Percentiles rank a stretch among this genome's conserved stretches.
Conservation (phyloP, 2,329 filamentous ascomycete genomes). For the Colletotrichum musae region DNA sequence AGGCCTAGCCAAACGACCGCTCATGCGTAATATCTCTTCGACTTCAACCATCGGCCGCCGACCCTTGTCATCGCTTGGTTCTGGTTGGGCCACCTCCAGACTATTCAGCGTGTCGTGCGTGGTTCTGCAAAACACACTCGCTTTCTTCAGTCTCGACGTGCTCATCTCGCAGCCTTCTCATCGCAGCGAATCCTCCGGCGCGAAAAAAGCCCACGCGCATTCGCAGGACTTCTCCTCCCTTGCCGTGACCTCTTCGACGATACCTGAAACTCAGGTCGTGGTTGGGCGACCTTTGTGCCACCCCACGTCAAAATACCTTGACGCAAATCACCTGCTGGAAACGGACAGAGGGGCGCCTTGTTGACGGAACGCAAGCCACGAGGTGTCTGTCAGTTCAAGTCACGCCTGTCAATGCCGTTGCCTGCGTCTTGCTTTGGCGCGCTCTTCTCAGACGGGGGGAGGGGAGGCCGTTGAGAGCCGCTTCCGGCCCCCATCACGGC, state of each 20-base stretch:
- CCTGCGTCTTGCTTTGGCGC: not conserved
- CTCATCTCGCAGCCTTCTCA: constrained; percentile 16
- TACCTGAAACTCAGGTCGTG: constrained; percentile 8
- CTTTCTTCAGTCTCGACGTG: constrained; percentile 4
- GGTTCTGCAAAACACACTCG: constrained; percentile 17
- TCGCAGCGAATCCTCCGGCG: constrained; percentile 12
- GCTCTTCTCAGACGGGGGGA: not conserved
- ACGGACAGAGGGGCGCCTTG: constrained; percentile 13
- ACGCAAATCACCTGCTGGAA: constrained; percentile 16
- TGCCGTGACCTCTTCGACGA: not conserved
- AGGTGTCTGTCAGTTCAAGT: constrained; percentile 1
- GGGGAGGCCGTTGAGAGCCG: constrained; percentile 2
- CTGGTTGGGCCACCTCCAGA: constrained; percentile 25
- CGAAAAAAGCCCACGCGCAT: not conserved
- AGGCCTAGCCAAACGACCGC: constrained; percentile 11
- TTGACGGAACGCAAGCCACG: constrained; percentile 22
- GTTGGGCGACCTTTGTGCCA: constrained; percentile 15
- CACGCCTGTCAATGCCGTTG: constrained; percentile 6
- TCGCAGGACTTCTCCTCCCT: not conserved
- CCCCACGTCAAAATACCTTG: constrained; percentile 21
- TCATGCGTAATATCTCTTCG: constrained; percentile 9
- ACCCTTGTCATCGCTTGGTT: constrained; percentile 29
- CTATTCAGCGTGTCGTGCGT: constrained; percentile 6
- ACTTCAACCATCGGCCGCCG: constrained; percentile 16
- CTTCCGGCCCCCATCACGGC: constrained; percentile 3